Base-by-base conservation (phyloP, 768 basidiomycete genomes). In the Lactarius pseudohatsudake region DNA sequence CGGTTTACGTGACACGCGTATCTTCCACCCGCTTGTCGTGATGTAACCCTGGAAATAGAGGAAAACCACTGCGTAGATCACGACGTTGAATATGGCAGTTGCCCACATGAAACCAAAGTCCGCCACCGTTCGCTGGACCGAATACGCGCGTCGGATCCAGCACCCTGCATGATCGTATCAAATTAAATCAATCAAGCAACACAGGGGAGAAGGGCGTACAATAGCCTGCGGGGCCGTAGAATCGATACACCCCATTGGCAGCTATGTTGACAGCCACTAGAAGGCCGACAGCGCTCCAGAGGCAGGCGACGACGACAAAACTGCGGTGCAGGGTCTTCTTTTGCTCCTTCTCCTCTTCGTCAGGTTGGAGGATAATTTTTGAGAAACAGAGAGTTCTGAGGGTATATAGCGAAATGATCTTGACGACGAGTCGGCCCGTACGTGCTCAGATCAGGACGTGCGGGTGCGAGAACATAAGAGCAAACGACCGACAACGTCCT, bases 31-130 rank as follows among this genome's bases (percentile, higher is more conserved):
- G 50, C 74, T 75, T 20, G 79, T 70, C 16, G 76, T 72, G 18
- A 82, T 59, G 67, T 78, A 66, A 54, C 78, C 78, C 18, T 75
- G 72, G 69, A 84, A 74, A 16, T 79, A 76, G 9, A 83, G 69
- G 50, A 78, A 80, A 69, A 82, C 80, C 41, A 80, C 76, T 11
- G 76, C 71, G 67, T 84, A 84, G 16, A 83, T 74, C 11, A 80
- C 64, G 53, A 79, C 63, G 75, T 81, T 80, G 20, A 77, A 40
- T 32, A 79, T 66, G 6, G 77, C 80, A 0, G 82, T 74, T 4
- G 79, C 53, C 83, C 84, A 85, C 28, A 84, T 72, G 79, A 81
- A 84, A 4, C 80, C 68, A 67, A 84, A 85, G 65, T 83, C 82
- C 2, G 82, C 76, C 15, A 76, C 76, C 22, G 83, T 79, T 50